Base-by-base conservation (phyloP, 306 rosid genomes). In the Dalbergia cultrata region DNA sequence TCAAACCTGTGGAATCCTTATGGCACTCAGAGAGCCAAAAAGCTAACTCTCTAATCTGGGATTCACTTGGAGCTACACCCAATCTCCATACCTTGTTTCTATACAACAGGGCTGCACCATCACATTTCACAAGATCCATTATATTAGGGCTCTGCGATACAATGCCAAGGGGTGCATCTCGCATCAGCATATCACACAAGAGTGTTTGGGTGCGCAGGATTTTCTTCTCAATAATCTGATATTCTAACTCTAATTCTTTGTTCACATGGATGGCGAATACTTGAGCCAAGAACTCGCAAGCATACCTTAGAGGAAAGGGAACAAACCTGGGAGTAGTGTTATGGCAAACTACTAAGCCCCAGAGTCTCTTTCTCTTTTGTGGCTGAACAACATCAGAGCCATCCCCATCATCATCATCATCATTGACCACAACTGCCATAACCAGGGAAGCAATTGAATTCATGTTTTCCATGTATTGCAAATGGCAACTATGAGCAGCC, bases 331-430 rank as follows among this genome's bases (percentile, higher is more conserved):
- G 93, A 85, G 87, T 85, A 67, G 89, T 81, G 87, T 90, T 90
- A 73, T 93, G 97, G 79, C 97, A 93, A 75, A 93, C 97, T 13
- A 91, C 97, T 52, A 93, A 80, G 74, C 97, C 97, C 97, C 97
- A 93, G 4, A 91, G 90, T 69, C 90, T 89, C 87, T 77, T 93
- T 75, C 87, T 85, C 92, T 91, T 93, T 41, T 84, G 97, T 34
- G 88, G 89, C 77, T 78, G 89, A 69, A 41, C 89, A 78, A 89
- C 80, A 78, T 89, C 85, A 59, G 88, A 74, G 76, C 82, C 68
- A 39, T 79, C 88, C 37, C 73, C 89, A 59, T 93, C 96, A 18
- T 89, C 94, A 71, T 91, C 97, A 44, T 80, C 91, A 84, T 91
- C 97, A 76, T 91, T 93, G 74, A 93, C 81, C 67, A 93, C 94